These are phyloP conservation scores for Recurvomyces mirabilis DNA, from an alignment of 495 filamentous ascomycete species.

Conservation along the genomic window DNA sequence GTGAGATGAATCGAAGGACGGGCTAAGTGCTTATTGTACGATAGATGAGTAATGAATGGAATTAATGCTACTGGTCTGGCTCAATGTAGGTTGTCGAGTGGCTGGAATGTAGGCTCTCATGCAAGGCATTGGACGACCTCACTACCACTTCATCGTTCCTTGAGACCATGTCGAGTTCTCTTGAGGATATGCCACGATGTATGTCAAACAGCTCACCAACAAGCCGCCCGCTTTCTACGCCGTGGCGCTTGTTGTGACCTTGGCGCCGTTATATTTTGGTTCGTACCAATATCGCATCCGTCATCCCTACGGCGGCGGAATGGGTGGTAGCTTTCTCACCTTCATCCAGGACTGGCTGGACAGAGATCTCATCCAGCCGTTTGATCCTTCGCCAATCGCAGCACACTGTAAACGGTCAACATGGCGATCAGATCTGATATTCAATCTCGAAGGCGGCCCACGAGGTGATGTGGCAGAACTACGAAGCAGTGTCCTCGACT, in stretches of 20 bases:
- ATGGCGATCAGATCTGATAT: slow-evolving; percentile 16
- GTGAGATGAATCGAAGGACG: too few species aligned
- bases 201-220: too few species aligned
- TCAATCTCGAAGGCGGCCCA: slow-evolving; percentile 14
- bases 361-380: slow-evolving; percentile 5
- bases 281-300: slow-evolving; percentile 2
- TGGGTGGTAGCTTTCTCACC: not conserved
- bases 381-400: slow-evolving; percentile 12
- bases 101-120: too few species aligned
- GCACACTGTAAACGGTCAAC: slow-evolving; percentile 9
- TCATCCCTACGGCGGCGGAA: not conserved
- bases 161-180: too few species aligned
- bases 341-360: slow-evolving; percentile 11
- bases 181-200: too few species aligned
- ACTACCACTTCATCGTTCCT: too few species aligned
- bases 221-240: not conserved
- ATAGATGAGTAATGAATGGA: too few species aligned
- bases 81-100: too few species aligned
- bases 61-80: too few species aligned
- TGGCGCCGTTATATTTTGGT: slow-evolving; percentile 4
- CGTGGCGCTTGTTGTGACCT: not conserved
- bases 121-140: too few species aligned
- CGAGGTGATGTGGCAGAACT: slow-evolving; percentile 12
- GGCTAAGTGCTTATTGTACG: too few species aligned
- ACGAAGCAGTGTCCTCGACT: slow-evolving; percentile 15